These are phyloP conservation scores for Cylindrotheca fusiformis DNA, from an alignment of 108 stramenopile species.

Conservation along the genomic window DNA sequence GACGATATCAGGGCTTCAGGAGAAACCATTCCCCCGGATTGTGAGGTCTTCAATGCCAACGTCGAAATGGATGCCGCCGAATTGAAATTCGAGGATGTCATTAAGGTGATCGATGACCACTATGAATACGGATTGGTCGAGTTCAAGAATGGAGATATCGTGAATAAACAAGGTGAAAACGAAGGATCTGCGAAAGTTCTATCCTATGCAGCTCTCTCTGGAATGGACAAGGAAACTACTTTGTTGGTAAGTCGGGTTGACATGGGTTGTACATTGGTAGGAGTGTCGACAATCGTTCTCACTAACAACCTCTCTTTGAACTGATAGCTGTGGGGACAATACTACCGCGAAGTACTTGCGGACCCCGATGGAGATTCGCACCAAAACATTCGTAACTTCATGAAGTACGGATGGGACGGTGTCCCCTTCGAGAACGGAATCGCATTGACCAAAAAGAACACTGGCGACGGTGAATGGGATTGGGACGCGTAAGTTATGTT, in stretches of 20 bases:
- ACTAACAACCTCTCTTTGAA: neutral
- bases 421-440: conserved; percentile 89
- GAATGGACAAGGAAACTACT: conserved; percentile 80
- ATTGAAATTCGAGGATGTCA: conserved; percentile 82
- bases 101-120: conserved; percentile 68
- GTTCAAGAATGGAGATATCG: conserved; percentile 83
- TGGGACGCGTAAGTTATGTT: no score
- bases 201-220: conserved; percentile 75
- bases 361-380: conserved; percentile 74
- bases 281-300: neutral
- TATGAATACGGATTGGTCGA: conserved; percentile 76
- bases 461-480: conserved; percentile 81
- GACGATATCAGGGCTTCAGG: conserved; percentile 79
- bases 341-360: conserved; percentile 82
- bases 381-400: conserved; percentile 87
- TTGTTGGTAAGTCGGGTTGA: conserved; percentile 44
- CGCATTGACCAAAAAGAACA: conserved; percentile 73
- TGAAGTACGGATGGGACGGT: conserved; percentile 78
- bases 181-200: conserved; percentile 82
- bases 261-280: neutral
- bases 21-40: conserved; percentile 75
- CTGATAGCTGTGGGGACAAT: conserved; percentile 74
- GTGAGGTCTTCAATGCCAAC: conserved; percentile 81
- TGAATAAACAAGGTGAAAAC: conserved; percentile 81
- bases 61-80: conserved; percentile 77